Conservation (phyloP, 129 eudicot genomes). For the Flaveria trinervia region DNA sequence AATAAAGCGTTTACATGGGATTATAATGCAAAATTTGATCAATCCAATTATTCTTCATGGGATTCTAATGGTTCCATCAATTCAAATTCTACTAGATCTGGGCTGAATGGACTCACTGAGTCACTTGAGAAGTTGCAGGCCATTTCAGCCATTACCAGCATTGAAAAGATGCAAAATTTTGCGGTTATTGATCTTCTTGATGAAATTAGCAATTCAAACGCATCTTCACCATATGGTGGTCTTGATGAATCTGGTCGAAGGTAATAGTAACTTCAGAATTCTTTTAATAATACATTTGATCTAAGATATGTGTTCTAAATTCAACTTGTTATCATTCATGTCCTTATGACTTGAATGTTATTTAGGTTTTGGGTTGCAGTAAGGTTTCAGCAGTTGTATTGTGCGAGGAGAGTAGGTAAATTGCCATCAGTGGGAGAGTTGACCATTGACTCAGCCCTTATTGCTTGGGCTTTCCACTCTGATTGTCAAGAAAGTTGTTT, state of each 20-base stretch:
- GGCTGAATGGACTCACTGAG: conserved; percentile 48
- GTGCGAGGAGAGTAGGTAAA: conserved; percentile 55
- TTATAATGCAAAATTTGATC: conserved; percentile 37
- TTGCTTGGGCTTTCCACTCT: conserved; percentile 94
- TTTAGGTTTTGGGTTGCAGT: conserved; percentile 83
- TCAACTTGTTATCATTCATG: background rate
- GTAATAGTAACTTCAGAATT: conserved; percentile 36
- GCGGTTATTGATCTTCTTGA: conserved; percentile 72
- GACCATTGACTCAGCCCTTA: conserved; percentile 56
- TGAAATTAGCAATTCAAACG: conserved; percentile 66
- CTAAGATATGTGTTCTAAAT: background rate
- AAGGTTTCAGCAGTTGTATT: conserved; percentile 76
- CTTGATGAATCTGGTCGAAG: conserved; percentile 96
- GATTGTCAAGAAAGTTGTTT: conserved; percentile 88
- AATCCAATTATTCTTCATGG: conserved; percentile 36
- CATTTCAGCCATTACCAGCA: conserved; percentile 38
- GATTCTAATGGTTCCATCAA: conserved; percentile 37
- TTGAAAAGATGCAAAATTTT: conserved; percentile 68
- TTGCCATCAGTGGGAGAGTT: conserved; percentile 58
- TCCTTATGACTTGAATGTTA: conserved; percentile 11
- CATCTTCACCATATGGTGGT: conserved; percentile 80
- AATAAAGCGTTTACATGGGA: conserved; percentile 58
- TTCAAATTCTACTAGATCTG: conserved; percentile 53
- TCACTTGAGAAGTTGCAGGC: conserved; percentile 52
- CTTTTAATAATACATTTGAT: conserved; percentile 6